Evolutionary conservation across 2,329 filamentous ascomycete genomes (phyloP), one percentile per base, ranked within the genome.

Genomic region (Pestalotiopsis sp.): DNA sequence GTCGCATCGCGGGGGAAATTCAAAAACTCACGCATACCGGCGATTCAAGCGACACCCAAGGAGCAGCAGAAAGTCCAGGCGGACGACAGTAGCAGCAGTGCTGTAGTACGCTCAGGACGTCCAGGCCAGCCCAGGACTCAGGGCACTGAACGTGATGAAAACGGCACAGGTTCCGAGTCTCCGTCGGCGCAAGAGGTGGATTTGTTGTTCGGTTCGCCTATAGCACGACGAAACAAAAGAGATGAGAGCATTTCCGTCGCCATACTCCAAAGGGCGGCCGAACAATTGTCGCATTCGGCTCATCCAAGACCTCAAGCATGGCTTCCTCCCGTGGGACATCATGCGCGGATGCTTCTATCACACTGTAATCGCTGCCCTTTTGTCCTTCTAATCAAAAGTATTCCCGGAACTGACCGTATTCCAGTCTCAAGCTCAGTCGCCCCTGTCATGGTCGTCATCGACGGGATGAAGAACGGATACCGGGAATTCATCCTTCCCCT

Each of bases 391-490:
- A 13, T 56, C 3, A n/a, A 9, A 4, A 20, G 48, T 7, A 52
- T 44, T 66, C 67, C 11, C 69, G 24, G 14, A 35, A 35, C 63
- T 66, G 40, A 4, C 44, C 14, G 0, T 9, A 0, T 2, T 0
- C 3, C 3, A 80, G 78, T 81, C 58, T 78, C 80, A 3, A 72
- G 78, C 20, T 75, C 67, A 11, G 75, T 82, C 10, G 80, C 80
- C 0, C 76, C 78, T 0, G 75, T 77, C 22, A 82, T 82, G 80
- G 79, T 82, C 1, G 75, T 81, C 0, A 69, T 81, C 10, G 80
- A 81, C 66, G 74, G 70, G 4, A 62, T 72, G 0, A 72, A 68
- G 9, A 82, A 82, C 48, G 80, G 79, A 14, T 82, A 82, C 56
- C 73, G 80, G 26, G 72, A 81, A 5, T 66, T 81, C 11, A 75